Evolutionary conservation across 2,329 filamentous ascomycete species (phyloP).

Genomic region (Lachnellula hyalina): DNA sequence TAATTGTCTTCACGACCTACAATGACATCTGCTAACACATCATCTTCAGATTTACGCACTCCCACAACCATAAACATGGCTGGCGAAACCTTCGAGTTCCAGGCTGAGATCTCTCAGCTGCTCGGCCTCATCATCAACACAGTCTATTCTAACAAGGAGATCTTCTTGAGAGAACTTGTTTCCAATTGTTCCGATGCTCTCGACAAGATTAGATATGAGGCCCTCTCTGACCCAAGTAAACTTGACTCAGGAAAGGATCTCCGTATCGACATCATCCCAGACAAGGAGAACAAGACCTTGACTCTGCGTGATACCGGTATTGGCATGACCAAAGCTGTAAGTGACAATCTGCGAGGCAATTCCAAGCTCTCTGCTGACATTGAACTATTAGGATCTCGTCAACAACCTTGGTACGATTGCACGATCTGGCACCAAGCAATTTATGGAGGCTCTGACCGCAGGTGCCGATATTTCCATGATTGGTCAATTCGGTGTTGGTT

Average conservation of each 20-base stretch:
- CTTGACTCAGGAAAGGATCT: constrained; percentile 97
- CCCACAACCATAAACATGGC: constrained; percentile 60
- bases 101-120: constrained; percentile 99
- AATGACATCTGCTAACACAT: constrained; percentile 11
- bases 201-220: constrained; percentile 99
- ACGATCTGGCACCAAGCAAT: constrained; percentile 99
- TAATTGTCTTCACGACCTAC: not conserved
- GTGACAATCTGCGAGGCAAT: constrained; percentile 35
- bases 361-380: constrained; percentile 33
- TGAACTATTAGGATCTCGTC: constrained; percentile 76
- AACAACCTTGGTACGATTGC: constrained; percentile 99
- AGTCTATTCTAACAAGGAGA: constrained; percentile 99
- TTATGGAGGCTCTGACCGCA: constrained; percentile 98
- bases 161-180: constrained; percentile 97
- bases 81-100: constrained; percentile 97
- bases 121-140: constrained; percentile 99
- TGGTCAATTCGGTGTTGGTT: constrained; percentile 99
- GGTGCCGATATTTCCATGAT: constrained; percentile 99
- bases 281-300: constrained; percentile 96
- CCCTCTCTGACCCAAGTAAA: constrained; percentile 93
- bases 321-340: constrained; percentile 99
- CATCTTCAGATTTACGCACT: constrained; percentile 5
- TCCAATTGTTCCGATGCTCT: constrained; percentile 98
- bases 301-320: constrained; percentile 98
- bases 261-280: constrained; percentile 96